Percentiles rank a stretch among this genome's conserved stretches.
Conservation (phyloP, 139 green algal species). For the Edaphochlamys debaryana region DNA sequence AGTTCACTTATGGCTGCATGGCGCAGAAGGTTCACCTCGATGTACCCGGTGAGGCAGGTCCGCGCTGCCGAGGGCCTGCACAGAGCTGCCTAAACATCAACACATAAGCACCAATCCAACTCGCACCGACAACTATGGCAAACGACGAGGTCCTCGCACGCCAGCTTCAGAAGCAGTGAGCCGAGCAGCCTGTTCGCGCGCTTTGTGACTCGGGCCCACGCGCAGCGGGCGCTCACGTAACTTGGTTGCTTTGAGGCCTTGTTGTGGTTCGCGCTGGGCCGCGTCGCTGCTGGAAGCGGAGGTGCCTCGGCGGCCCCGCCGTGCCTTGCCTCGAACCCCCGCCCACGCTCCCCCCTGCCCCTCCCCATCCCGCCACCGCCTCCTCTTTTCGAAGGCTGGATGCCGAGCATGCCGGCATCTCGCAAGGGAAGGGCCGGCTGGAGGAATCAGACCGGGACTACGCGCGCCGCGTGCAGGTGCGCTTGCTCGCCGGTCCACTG, state of each 20-base stretch:
- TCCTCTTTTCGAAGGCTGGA: neutral
- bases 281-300: no score
- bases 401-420: neutral
- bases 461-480: neutral
- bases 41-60: no score
- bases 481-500: no score
- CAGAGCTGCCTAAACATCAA: no score
- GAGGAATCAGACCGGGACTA: neutral
- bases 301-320: no score
- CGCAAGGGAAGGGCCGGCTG: neutral
- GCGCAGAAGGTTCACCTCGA: neutral
- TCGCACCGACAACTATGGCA: neutral
- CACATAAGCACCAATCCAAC: neutral
- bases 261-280: no score
- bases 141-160: slow-evolving; percentile 10
- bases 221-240: neutral
- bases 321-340: no score
- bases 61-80: no score
- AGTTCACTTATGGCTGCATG: neutral
- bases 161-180: slow-evolving; percentile 14
- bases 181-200: neutral
- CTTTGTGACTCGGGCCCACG: neutral
- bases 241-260: neutral
- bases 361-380: neutral
- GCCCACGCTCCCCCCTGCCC: neutral